A percentile compares a stretch with the other conserved stretches of the same genome.
These are phyloP conservation scores for Botrytis hyacinthi DNA, from an alignment of 2,329 filamentous ascomycete genomes.

Conservation along the genomic window DNA sequence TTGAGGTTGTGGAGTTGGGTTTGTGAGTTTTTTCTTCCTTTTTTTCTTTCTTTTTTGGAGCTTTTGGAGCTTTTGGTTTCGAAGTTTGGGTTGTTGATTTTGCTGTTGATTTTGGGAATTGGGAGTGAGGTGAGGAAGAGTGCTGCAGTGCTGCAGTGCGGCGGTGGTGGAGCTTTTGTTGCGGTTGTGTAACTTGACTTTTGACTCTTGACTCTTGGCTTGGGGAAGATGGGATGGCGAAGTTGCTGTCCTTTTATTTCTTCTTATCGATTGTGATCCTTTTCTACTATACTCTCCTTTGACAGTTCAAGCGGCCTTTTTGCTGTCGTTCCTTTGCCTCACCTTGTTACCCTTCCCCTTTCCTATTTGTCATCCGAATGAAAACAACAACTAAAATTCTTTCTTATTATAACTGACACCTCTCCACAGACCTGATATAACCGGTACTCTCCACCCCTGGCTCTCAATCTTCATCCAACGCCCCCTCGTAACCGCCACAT, in stretches of 20 bases:
- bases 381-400: background rate
- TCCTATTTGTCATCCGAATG: background rate
- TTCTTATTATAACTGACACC: background rate
- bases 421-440: background rate
- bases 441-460: conserved; percentile 8
- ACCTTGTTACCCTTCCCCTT: background rate
- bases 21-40: conserved; percentile 33
- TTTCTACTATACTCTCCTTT: background rate
- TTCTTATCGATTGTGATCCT: background rate
- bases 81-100: background rate
- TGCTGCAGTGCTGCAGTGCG: background rate
- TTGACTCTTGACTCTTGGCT: background rate
- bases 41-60: background rate
- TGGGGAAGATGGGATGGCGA: background rate
- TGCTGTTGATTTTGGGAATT: background rate
- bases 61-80: background rate
- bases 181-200: background rate
- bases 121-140: background rate
- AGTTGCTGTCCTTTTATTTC: background rate
- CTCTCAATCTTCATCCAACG: conserved; percentile 15
- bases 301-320: background rate
- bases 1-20: conserved; percentile 33
- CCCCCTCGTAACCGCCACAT: background rate
- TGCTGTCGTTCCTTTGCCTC: background rate
- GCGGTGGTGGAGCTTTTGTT: background rate